Evolutionary conservation across 495 filamentous ascomycete genomes (phyloP).

Genomic region (Viridothelium virens): DNA sequence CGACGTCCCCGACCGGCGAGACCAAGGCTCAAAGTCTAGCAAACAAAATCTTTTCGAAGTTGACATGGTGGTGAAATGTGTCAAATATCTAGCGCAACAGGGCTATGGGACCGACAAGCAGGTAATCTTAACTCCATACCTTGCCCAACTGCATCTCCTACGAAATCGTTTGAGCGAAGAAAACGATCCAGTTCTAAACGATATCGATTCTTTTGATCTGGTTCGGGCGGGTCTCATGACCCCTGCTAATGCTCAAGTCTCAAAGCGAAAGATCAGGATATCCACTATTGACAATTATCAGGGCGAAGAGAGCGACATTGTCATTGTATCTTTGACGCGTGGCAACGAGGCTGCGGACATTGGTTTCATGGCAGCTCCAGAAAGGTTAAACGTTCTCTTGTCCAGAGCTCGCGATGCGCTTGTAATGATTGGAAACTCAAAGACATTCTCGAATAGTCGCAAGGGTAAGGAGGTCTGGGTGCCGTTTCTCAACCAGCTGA

Average conservation of each 20-base stretch:
- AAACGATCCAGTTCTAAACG: slow-evolving; percentile 56
- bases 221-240: slow-evolving; percentile 56
- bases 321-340: slow-evolving; percentile 58
- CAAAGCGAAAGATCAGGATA: slow-evolving; percentile 48
- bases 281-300: slow-evolving; percentile 77
- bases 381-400: slow-evolving; percentile 65
- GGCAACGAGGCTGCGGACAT: slow-evolving; percentile 59
- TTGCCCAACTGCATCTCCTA: slow-evolving; percentile 57
- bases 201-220: slow-evolving; percentile 61
- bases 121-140: slow-evolving; percentile 57
- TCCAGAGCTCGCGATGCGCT: slow-evolving; percentile 60
- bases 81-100: slow-evolving; percentile 67
- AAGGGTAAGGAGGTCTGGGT: slow-evolving; percentile 55
- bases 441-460: slow-evolving; percentile 56
- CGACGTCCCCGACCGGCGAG: slow-evolving; percentile 44
- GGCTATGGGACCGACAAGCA: slow-evolving; percentile 61
- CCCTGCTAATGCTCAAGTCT: slow-evolving; percentile 43
- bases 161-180: slow-evolving; percentile 46
- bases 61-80: slow-evolving; percentile 56
- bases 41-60: slow-evolving; percentile 64
- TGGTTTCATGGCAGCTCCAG: slow-evolving; percentile 63
- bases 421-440: slow-evolving; percentile 64
- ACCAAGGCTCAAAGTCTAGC: slow-evolving; percentile 42
- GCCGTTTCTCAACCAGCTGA: slow-evolving; percentile 52
- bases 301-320: slow-evolving; percentile 72